These are phyloP conservation scores for Suillus paluster DNA, from an alignment of 768 basidiomycete species.

Conservation along the genomic window DNA sequence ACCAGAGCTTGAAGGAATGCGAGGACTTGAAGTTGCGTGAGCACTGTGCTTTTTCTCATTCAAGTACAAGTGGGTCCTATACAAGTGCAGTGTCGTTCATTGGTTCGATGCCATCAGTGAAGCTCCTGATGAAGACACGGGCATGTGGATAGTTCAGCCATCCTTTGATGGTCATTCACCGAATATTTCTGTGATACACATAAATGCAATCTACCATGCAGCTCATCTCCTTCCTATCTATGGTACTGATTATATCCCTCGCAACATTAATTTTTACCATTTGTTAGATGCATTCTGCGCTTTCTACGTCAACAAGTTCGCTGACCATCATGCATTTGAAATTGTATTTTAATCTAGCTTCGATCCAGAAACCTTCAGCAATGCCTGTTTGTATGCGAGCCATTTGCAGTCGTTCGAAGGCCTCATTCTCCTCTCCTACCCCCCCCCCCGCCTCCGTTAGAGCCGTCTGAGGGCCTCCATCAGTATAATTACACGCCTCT, in stretches of 20 bases:
- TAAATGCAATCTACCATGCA: slow-evolving; percentile 8
- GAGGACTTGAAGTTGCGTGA: slow-evolving; percentile 1
- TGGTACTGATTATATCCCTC: background rate
- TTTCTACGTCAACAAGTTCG: no score
- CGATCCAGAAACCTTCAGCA: no score
- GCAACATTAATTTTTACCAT: background rate
- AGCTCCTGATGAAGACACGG: slow-evolving; percentile 9
- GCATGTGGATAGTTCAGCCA: slow-evolving; percentile 16
- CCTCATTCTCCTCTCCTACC: no score
- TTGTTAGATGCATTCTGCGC: no score
- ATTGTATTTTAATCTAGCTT: no score
- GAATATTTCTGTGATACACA: slow-evolving; percentile 7
- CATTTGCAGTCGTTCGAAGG: no score
- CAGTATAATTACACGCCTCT: background rate
- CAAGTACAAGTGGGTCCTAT: background rate
- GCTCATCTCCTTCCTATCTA: slow-evolving; percentile 13
- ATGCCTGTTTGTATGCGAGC: no score
- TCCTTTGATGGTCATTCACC: slow-evolving; percentile 1
- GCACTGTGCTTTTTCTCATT: slow-evolving; percentile 14
- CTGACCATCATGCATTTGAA: no score
- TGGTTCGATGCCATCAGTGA: slow-evolving; percentile 9
- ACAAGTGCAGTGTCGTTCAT: slow-evolving; percentile 8
- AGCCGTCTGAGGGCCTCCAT: background rate
- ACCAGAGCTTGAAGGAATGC: background rate
- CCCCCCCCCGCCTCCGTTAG: no score